These are phyloP conservation scores for Silybum marianum DNA, from an alignment of 129 eudicot species.

Conservation along the genomic window DNA sequence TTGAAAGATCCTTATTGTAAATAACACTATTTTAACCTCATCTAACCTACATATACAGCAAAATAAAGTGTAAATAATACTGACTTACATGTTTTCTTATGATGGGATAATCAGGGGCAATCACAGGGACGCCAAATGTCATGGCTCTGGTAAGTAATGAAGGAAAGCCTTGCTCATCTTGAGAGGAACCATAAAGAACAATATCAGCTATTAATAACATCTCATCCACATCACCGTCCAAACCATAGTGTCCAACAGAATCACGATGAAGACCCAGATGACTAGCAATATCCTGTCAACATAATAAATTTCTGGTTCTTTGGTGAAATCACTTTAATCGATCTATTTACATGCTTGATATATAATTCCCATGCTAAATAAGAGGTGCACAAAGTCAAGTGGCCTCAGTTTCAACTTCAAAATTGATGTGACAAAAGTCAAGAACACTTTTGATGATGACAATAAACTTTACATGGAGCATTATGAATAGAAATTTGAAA, in stretches of 20 bases:
- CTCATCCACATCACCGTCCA: conserved; percentile 70
- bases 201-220: conserved; percentile 75
- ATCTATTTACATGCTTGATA: neutral
- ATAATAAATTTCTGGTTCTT: neutral
- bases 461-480: neutral
- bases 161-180: conserved; percentile 91
- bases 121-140: conserved; percentile 78
- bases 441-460: neutral
- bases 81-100: conserved; percentile 67
- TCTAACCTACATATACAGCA: conserved; percentile 20
- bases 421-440: neutral
- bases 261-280: conserved; percentile 68
- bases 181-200: conserved; percentile 83
- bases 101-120: conserved; percentile 84
- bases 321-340: neutral
- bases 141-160: conserved; percentile 81
- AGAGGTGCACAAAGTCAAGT: neutral
- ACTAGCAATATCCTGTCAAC: conserved; percentile 62
- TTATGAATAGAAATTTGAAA: no score
- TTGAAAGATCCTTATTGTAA: conserved; percentile 10
- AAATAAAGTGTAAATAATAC: conserved; percentile 6
- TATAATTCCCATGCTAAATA: neutral
- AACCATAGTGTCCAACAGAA: conserved; percentile 76
- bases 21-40: conserved; percentile 13
- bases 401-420: neutral